Percentiles rank a stretch among this genome's conserved stretches.
Evolutionary conservation across 192 early-diverging fungal species (phyloP).

Genomic region (Mortierella claussenii): DNA sequence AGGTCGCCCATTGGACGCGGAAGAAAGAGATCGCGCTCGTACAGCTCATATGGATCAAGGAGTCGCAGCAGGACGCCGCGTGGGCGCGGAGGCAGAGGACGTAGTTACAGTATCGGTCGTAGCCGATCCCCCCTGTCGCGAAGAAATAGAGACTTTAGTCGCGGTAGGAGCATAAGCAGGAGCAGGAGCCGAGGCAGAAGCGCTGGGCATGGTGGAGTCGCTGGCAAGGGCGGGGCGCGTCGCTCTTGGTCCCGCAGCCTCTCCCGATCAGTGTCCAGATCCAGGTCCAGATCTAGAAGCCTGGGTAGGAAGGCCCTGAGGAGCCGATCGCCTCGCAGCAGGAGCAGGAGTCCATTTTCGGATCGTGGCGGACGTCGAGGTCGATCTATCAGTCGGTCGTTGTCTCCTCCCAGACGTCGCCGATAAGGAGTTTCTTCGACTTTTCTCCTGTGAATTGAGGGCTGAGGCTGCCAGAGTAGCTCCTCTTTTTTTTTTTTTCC

Average conservation of each 20-base stretch:
- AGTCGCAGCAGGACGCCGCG: conserved; percentile 26
- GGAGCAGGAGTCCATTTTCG: conserved; percentile 30
- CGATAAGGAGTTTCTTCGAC: conserved; percentile 22
- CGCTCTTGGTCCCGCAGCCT: conserved; percentile 38
- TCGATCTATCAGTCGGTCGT: conserved; percentile 30
- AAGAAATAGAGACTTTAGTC: too few relatives aligned
- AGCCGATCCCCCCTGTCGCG: conserved; percentile 2
- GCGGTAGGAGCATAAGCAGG: conserved; percentile 19
- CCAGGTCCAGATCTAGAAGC: conserved; percentile 16
- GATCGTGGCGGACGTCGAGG: conserved; percentile 29
- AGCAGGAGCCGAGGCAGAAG: conserved; percentile 30
- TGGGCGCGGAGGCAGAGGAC: conserved; percentile 17
- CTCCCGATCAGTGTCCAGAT: conserved; percentile 2
- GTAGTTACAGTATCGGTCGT: conserved; percentile 27
- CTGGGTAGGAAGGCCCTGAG: conserved; percentile 9
- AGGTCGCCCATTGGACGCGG: conserved; percentile 42
- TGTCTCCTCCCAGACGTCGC: conserved; percentile 40
- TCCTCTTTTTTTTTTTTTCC: too few relatives aligned
- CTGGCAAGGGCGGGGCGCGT: conserved; percentile 4
- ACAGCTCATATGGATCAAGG: conserved; percentile 42
- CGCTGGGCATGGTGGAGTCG: not conserved
- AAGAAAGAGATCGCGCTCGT: conserved; percentile 47
- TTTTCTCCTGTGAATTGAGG: too few relatives aligned
- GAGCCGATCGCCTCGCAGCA: conserved; percentile 15
- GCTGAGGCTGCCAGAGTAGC: too few relatives aligned